Base-by-base conservation (phyloP, 805 yeast species). In the Candida saitoana region DNA sequence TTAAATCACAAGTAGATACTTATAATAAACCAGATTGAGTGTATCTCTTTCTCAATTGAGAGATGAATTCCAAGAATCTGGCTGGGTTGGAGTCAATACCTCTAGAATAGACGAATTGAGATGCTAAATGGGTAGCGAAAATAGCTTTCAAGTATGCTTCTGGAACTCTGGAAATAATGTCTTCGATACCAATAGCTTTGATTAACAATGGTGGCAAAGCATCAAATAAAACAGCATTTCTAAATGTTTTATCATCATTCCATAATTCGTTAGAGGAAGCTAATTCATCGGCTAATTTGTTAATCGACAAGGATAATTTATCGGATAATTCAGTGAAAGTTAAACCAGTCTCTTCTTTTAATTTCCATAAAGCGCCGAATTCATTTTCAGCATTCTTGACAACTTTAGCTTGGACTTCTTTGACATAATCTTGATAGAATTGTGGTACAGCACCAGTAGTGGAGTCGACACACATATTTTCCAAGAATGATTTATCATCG, bases 21-120 rank as follows among this genome's bases (percentile, higher is more conserved):
- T 14, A 29, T 29, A 66, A 63, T 43, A 65, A 63, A 14, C 60
- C 61, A 43, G 55, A 55, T 37, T 54, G 47, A 27, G 54, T 56
- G 46, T 54, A 69, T 39, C 67, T 71, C 59, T 69, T 81, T 60
- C 79, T 78, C 44, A 78, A 63, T 33, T 74, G 69, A 36, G 84
- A 77, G 47, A 82, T 79, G 55, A 76, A 83, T 56, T 82, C 88
- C 60, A 83, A 74, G 64, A 83, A 83, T 51, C 74, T 80, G 41
- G 87, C 87, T 22, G 87, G 95, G 62, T 87, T 87, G 36, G 91
- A 80, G 47, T 79, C 87, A 45, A 80, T 71, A 42, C 96, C 96
- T 56, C 82, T 74, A 19, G 84, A 73, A 65, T 89, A 89, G 41
- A 89, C 95, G 63, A 85, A 89, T 36, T 84, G 74, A 36, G 95